Evolutionary conservation across 2,329 filamentous ascomycete genomes (phyloP), one percentile per base, ranked within the genome.

Genomic region (Claviceps paspali): DNA sequence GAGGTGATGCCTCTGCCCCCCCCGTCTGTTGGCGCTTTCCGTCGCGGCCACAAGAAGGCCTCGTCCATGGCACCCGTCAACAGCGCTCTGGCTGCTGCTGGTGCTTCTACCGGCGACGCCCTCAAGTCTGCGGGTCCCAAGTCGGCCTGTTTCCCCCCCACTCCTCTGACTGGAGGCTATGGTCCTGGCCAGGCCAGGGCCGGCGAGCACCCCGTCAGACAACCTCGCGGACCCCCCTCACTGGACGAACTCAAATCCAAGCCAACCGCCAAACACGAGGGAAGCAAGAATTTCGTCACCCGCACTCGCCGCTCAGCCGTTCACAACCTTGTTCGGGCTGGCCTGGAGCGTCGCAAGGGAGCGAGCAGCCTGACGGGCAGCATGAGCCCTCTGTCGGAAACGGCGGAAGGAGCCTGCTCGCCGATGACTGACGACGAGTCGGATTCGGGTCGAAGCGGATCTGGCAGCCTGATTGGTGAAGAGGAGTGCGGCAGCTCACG

Each of bases 241-340:
- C 70, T 96, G 35, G 91, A 98, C 47, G 91, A 98, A 62, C 76
- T 98, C 42, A 75, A 80, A 52, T 72, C 79, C 15, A 91, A 87
- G 62, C 91, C 91, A 2, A 96, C 88, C 7, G 79, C 84, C 47
- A 94, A 86, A 63, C 76, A 88, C 45, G 88, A 96, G 57, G 91
- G 88, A 18, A 95, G 88, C 76, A 79, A 95, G 74, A 98, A 98
- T 65, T 98, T 98, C 61, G 82, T 82, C 9, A 78, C 86, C 39
- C 86, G 91, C 43, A 87, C 92, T 52, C 85, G 91, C 42, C 85
- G 88, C 45, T 86, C 82, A 49, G 91, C 91, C 19, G 78, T 98
- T 31, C 79, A 87, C 64, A 95, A 86, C 54, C 73, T 98, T 35
- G 83, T 95, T 43, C 82, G 83, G 46, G 88, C 88, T 38, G 87